These are phyloP conservation scores for Exophiala bonariae DNA, from an alignment of 2,329 filamentous ascomycete genomes.

Conservation along the genomic window DNA sequence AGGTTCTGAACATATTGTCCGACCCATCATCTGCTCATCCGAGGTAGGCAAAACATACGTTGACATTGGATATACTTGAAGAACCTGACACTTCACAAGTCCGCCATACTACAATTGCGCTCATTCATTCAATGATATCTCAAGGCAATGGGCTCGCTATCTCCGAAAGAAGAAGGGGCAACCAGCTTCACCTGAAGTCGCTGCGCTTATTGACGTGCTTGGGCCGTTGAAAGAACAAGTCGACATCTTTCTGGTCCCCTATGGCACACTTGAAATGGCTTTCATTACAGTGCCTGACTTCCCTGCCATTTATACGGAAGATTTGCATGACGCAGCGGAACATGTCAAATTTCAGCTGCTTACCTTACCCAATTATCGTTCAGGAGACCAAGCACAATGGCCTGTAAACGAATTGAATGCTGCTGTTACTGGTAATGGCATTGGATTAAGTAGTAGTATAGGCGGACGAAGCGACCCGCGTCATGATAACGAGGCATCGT, in stretches of 20 bases:
- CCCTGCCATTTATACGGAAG: neutral
- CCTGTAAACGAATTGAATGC: neutral
- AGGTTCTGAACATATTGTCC: neutral
- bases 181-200: neutral
- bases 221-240: neutral
- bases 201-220: neutral
- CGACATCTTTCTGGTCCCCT: neutral
- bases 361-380: neutral
- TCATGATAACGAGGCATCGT: too few relatives aligned
- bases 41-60: neutral
- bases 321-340: neutral
- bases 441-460: too few relatives aligned
- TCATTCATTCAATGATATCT: neutral
- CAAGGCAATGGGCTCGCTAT: neutral
- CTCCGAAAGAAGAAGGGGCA: neutral
- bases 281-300: neutral
- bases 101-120: conserved; percentile 1
- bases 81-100: neutral
- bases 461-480: too few relatives aligned
- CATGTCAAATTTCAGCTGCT: neutral
- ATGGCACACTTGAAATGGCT: neutral
- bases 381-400: neutral
- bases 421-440: neutral
- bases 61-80: neutral
- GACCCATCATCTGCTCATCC: neutral